Evolutionary conservation across 2,329 filamentous ascomycete species (phyloP).

Genomic region (Trichophaea hybrida): DNA sequence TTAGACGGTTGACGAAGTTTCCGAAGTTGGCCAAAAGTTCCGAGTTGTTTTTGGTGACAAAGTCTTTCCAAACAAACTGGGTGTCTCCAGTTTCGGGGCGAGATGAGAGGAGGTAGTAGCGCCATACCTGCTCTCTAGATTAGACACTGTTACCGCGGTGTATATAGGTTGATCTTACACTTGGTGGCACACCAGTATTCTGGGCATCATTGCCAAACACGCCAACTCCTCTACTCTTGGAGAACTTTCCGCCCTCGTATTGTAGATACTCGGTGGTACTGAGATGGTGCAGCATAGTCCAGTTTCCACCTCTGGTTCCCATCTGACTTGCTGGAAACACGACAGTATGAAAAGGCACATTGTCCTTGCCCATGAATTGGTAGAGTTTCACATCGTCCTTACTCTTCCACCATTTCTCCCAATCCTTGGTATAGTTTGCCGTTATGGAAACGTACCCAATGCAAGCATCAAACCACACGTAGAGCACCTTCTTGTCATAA

Average conservation of each 20-base stretch:
- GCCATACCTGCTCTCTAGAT: slow-evolving; percentile 40
- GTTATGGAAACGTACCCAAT: slow-evolving; percentile 95
- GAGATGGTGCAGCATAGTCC: slow-evolving; percentile 79
- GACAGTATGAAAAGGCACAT: slow-evolving; percentile 75
- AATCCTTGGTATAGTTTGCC: slow-evolving; percentile 72
- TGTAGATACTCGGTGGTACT: slow-evolving; percentile 83
- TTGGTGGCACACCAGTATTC: slow-evolving; percentile 67
- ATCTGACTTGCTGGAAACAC: slow-evolving; percentile 82
- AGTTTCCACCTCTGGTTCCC: slow-evolving; percentile 59
- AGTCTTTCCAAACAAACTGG: slow-evolving; percentile 78
- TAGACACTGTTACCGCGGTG: not conserved
- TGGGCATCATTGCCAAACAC: slow-evolving; percentile 85
- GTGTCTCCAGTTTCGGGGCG: slow-evolving; percentile 75
- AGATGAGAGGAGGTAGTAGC: slow-evolving; percentile 76
- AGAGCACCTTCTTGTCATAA: slow-evolving; percentile 68
- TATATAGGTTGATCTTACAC: slow-evolving; percentile 39
- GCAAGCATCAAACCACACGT: slow-evolving; percentile 86
- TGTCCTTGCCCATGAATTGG: slow-evolving; percentile 93
- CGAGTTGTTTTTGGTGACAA: slow-evolving; percentile 75
- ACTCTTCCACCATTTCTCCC: slow-evolving; percentile 91
- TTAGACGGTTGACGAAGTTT: slow-evolving; percentile 58
- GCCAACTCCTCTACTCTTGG: slow-evolving; percentile 75
- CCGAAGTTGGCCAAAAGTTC: slow-evolving; percentile 62
- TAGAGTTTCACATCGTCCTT: slow-evolving; percentile 77
- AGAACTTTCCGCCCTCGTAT: slow-evolving; percentile 83